phyloP scores from a whole-genome alignment of 176 grass and related monocot species.

The Hsuehochloa calcarea region DNA sequence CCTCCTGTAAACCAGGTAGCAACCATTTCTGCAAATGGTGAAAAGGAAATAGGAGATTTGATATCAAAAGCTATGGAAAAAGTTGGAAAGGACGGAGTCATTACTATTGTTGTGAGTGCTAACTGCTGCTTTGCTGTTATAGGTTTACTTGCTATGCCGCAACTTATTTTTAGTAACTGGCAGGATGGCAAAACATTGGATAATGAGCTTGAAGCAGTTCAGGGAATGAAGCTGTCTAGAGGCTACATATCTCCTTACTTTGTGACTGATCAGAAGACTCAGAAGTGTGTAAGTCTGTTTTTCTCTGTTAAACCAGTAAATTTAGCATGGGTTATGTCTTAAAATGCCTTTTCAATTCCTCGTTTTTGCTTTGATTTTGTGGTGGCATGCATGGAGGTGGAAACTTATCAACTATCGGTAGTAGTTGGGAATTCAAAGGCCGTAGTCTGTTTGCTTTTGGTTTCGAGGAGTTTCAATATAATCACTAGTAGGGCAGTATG shows the following conservation, averaged over 20 bases:
- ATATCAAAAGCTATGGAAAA: constrained; percentile 87
- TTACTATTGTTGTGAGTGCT: constrained; percentile 78
- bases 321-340: neutral
- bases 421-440: neutral
- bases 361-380: constrained; percentile 11
- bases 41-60: constrained; percentile 93
- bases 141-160: neutral
- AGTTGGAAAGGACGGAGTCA: constrained; percentile 92
- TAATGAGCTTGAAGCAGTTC: constrained; percentile 79
- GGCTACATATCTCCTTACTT: constrained; percentile 99
- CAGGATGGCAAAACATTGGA: constrained; percentile 88
- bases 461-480: neutral
- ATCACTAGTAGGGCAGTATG: neutral
- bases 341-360: neutral
- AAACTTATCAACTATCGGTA: neutral
- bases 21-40: constrained; percentile 93
- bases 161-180: constrained; percentile 30
- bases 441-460: constrained; percentile 12
- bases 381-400: neutral
- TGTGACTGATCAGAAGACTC: constrained; percentile 80
- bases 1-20: constrained; percentile 71
- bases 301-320: constrained; percentile 8
- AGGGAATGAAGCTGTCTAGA: constrained; percentile 93
- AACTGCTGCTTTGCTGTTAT: constrained; percentile 27
- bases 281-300: constrained; percentile 85